phyloP scores from a whole-genome alignment of 805 yeast genomes.

The Ogataea parapolymorpha region DNA sequence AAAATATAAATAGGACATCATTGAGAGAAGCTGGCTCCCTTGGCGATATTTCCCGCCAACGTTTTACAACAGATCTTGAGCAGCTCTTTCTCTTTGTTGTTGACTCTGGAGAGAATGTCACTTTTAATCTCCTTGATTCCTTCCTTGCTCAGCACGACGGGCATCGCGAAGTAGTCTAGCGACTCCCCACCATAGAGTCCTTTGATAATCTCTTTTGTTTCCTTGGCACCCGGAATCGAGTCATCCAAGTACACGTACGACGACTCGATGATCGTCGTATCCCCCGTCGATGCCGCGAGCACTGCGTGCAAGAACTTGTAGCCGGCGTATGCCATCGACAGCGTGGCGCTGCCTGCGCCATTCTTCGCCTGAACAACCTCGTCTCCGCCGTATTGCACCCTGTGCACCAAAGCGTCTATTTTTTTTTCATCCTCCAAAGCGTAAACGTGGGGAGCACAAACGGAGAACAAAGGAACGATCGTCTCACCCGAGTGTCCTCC shows the following conservation, averaged over 20 bases:
- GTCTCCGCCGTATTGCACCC: constrained; percentile 88
- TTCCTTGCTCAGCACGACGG: constrained; percentile 49
- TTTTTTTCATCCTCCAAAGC: constrained; percentile 33
- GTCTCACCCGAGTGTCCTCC: constrained; percentile 97
- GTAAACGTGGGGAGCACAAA: constrained; percentile 30
- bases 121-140: constrained; percentile 59
- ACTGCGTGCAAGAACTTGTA: constrained; percentile 66
- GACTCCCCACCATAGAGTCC: constrained; percentile 27
- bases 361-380: constrained; percentile 94
- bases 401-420: constrained; percentile 62
- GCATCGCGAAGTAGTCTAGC: constrained; percentile 56
- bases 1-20: constrained; percentile 20
- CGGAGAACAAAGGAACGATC: constrained; percentile 73
- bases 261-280: constrained; percentile 62
- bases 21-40: constrained; percentile 42
- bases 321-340: constrained; percentile 95
- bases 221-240: constrained; percentile 48
- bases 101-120: constrained; percentile 46
- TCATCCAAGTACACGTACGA: constrained; percentile 55
- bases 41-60: constrained; percentile 51
- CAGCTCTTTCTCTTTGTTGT: constrained; percentile 52
- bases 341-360: constrained; percentile 92
- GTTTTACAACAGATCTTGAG: constrained; percentile 52
- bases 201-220: constrained; percentile 43
- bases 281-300: constrained; percentile 62